phyloP scores from a whole-genome alignment of 2,329 filamentous ascomycete species.

The Sporothrix sp. region DNA sequence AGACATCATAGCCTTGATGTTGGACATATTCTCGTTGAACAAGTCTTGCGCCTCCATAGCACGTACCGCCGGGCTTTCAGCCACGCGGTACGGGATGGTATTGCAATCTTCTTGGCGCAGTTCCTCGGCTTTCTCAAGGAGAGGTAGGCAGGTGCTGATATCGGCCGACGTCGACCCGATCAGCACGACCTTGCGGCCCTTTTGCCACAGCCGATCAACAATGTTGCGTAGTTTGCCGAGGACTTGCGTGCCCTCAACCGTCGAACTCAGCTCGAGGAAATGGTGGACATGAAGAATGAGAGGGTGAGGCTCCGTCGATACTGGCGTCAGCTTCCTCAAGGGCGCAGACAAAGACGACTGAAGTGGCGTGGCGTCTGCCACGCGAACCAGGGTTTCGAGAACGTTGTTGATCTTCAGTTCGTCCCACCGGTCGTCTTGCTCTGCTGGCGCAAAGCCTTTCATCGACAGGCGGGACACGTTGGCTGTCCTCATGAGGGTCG shows the following conservation, averaged over 20 bases:
- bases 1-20: conserved; percentile 38
- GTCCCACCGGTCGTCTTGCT: conserved; percentile 45
- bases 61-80: conserved; percentile 8
- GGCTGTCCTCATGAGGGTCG: conserved; percentile 12
- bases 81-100: conserved; percentile 23
- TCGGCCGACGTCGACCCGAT: conserved; percentile 62
- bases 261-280: conserved; percentile 65
- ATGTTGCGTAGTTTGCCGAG: conserved; percentile 59
- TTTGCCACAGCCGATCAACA: conserved; percentile 61
- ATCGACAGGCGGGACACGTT: conserved; percentile 7
- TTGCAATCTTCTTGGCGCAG: conserved; percentile 25
- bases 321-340: background rate
- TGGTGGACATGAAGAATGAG: conserved; percentile 74
- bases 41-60: conserved; percentile 27
- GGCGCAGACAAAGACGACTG: background rate
- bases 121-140: conserved; percentile 24
- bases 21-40: conserved; percentile 36
- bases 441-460: conserved; percentile 21
- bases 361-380: conserved; percentile 30
- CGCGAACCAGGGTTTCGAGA: conserved; percentile 46
- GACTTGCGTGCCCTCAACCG: conserved; percentile 58
- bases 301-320: conserved; percentile 23
- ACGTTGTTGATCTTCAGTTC: conserved; percentile 50
- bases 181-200: conserved; percentile 63
- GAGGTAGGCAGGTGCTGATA: conserved; percentile 31